A percentile compares a stretch with the other conserved stretches of the same genome.
Evolutionary conservation across 1,284 basidiomycete species (phyloP).

Genomic region (Cutaneotrichosporon mucoides): DNA sequence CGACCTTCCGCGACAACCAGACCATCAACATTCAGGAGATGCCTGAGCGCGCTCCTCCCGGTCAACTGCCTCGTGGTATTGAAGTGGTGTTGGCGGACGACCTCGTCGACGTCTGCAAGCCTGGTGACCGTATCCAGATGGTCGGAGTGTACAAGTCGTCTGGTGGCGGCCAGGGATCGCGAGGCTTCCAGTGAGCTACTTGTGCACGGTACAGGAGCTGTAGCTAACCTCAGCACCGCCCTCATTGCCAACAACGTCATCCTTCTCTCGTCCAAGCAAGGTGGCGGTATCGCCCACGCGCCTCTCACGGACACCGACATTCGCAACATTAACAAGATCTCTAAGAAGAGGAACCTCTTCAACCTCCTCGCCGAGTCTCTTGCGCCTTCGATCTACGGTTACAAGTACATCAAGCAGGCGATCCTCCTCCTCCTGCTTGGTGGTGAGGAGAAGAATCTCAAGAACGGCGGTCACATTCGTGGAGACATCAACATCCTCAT

Average conservation of each 20-base stretch:
- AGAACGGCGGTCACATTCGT: constrained; percentile 97
- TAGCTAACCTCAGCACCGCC: constrained; percentile 62
- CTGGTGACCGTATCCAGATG: constrained; percentile 94
- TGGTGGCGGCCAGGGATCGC: constrained; percentile 73
- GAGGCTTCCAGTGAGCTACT: constrained; percentile 78
- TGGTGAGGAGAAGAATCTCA: constrained; percentile 95
- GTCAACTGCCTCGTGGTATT: constrained; percentile 90
- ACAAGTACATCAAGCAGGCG: constrained; percentile 93
- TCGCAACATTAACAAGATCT: constrained; percentile 90
- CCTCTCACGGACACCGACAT: constrained; percentile 92
- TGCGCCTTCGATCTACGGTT: constrained; percentile 95
- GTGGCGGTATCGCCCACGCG: constrained; percentile 91
- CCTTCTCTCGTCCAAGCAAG: constrained; percentile 91
- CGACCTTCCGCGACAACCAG: constrained; percentile 93
- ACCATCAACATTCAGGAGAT: constrained; percentile 98
- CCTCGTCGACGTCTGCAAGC: constrained; percentile 94
- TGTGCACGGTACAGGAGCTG: constrained; percentile 36
- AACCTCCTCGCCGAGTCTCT: constrained; percentile 86
- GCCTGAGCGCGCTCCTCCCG: constrained; percentile 96
- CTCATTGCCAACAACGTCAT: constrained; percentile 95
- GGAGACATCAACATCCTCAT: constrained; percentile 99
- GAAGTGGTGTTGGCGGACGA: constrained; percentile 97
- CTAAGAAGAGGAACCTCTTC: constrained; percentile 80
- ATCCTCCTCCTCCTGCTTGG: constrained; percentile 88
- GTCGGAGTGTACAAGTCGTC: constrained; percentile 93